Evolutionary conservation across 2,329 filamentous ascomycete species (phyloP), one percentile per base, ranked within the genome.

Genomic region (Leptographium galeiforme): DNA sequence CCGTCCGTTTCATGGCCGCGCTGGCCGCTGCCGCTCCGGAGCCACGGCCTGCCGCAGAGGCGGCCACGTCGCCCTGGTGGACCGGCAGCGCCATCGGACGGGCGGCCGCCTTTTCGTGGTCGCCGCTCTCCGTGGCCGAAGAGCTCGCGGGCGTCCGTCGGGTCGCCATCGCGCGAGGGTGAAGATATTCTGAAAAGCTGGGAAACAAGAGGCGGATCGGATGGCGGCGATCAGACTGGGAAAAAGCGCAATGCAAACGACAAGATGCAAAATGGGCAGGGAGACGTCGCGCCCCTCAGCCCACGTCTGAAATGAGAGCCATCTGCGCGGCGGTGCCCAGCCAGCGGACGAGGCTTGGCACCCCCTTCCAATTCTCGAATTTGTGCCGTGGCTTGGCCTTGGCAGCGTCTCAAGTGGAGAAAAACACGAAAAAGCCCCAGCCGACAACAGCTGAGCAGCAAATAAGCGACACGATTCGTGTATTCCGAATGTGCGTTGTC

Each of bases 41-140:
- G 6, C 38, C 8, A 10, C 32, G 14, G 45, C n/a, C 13, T 6
- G 30, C 8, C 2, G n/a, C 33, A 10, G 38, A 19, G 18, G 32
- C 16, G 13, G 41, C 46, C 45, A 55, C 34, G 8, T 56, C 53
- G 51, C 47, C 49, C 19, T 34, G 38, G 43, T 57, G 49, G 16
- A 43, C 14, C 2, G 55, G 55, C 32, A 55, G 50, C 14, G 36
- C 36, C 5, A 48, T 11, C n/a, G 50, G 32, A 14, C 14, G 44
- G 2, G 41, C 14, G 2, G 25, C 47, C 8, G 47, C 10, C 34
- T 55, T 57, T 38, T 53, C 52, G 25, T 19, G 32, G 10, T 52
- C 55, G 34, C 12, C 6, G 36, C 44, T 40, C 12, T 48, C 39
- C n/a, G 46, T 47, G 25, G 48, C 11, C 6, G 39, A 36, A 13